Evolutionary conservation across 2,329 filamentous ascomycete species (phyloP).

Genomic region (Sporothrix inflata): DNA sequence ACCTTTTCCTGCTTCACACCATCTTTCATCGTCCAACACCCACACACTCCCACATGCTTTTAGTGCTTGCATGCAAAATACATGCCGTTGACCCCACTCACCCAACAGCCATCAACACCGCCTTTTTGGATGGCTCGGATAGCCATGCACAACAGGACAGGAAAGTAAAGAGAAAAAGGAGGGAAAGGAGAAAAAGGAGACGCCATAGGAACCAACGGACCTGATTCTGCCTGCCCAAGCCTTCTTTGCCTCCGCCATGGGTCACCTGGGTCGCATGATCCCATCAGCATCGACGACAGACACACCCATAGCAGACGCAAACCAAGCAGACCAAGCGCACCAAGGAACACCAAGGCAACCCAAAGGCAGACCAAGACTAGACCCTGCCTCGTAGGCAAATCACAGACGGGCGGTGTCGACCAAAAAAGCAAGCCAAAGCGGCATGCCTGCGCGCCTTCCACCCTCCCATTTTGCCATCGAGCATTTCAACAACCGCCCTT

Average conservation of each 20-base stretch:
- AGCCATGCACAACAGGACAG: neutral
- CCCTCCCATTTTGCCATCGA: conserved; percentile 11
- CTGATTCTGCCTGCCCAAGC: conserved; percentile 2
- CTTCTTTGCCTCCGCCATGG: neutral
- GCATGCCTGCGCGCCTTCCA: neutral
- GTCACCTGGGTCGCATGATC: conserved; percentile 23
- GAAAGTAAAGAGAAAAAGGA: neutral
- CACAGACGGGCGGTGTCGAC: neutral
- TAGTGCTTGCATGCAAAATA: conserved; percentile 15
- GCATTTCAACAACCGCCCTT: neutral
- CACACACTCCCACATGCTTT: conserved; percentile 7
- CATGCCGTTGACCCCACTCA: conserved; percentile 21
- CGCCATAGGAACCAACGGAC: neutral
- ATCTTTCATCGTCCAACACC: conserved; percentile 6
- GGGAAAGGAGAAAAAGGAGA: neutral
- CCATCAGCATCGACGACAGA: conserved; percentile 15
- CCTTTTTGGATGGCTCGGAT: neutral
- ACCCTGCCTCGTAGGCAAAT: neutral
- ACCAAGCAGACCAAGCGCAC: conserved; percentile 1
- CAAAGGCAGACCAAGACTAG: neutral
- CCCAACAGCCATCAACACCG: conserved; percentile 25
- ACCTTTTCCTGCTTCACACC: conserved; percentile 11
- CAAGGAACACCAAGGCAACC: neutral
- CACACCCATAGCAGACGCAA: conserved; percentile 2
- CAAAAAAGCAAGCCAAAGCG: neutral